Percentiles rank a stretch among this genome's conserved stretches.
Conservation (phyloP, 2,329 filamentous ascomycete genomes). For the Colletotrichum spaethianum region DNA sequence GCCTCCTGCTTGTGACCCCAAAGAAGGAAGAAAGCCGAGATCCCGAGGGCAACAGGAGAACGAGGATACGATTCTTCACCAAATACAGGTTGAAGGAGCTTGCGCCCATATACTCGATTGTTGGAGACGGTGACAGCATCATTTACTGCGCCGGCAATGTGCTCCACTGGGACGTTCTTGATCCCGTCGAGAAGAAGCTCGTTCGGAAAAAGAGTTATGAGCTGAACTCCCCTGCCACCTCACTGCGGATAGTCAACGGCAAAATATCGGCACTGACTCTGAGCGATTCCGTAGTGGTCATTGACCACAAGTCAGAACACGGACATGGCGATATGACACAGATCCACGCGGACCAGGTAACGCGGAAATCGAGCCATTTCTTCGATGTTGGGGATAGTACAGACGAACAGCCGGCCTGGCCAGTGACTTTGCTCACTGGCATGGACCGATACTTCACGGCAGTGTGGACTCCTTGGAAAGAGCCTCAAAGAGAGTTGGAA, state of each 20-base stretch:
- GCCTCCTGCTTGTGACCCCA: slow-evolving; percentile 65
- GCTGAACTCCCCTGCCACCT: slow-evolving; percentile 67
- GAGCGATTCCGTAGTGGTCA: slow-evolving; percentile 68
- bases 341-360: slow-evolving; percentile 62
- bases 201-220: slow-evolving; percentile 60
- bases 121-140: slow-evolving; percentile 68
- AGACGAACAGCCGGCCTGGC: slow-evolving; percentile 49
- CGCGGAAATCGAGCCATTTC: slow-evolving; percentile 61
- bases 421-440: slow-evolving; percentile 64
- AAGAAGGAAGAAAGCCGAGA: slow-evolving; percentile 38
- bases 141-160: slow-evolving; percentile 68
- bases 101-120: slow-evolving; percentile 69
- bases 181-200: slow-evolving; percentile 66
- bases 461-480: slow-evolving; percentile 64
- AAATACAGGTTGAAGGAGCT: slow-evolving; percentile 34
- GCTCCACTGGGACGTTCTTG: slow-evolving; percentile 71
- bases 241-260: slow-evolving; percentile 62
- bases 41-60: slow-evolving; percentile 42
- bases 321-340: slow-evolving; percentile 53
- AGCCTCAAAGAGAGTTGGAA: slow-evolving; percentile 57
- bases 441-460: slow-evolving; percentile 62
- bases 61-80: slow-evolving; percentile 32
- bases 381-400: slow-evolving; percentile 58
- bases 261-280: slow-evolving; percentile 67
- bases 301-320: slow-evolving; percentile 61